Percentiles rank a stretch among this genome's conserved stretches.
Evolutionary conservation across 176 grass and related monocot species (phyloP).

Genomic region (Triticum timopheevii): DNA sequence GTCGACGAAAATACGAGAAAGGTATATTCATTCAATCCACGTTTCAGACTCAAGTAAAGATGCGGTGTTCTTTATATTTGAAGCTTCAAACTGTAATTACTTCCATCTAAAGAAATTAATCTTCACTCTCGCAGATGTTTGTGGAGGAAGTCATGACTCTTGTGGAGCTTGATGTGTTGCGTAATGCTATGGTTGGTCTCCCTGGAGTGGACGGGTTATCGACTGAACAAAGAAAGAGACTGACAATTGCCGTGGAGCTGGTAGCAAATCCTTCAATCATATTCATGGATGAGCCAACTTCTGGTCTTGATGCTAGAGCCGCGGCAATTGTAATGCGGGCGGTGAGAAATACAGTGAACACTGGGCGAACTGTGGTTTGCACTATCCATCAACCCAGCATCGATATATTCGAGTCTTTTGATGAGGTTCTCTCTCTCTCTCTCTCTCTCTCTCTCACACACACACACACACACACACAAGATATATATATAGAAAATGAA

Average conservation of each 20-base stretch:
- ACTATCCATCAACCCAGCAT: slow-evolving; percentile 98
- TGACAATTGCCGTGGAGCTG: slow-evolving; percentile 86
- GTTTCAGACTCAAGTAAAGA: background rate
- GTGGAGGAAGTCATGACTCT: slow-evolving; percentile 91
- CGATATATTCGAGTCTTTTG: slow-evolving; percentile 94
- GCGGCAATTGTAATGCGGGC: slow-evolving; percentile 94
- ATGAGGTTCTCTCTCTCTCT: slow-evolving; percentile 60
- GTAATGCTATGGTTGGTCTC: slow-evolving; percentile 78
- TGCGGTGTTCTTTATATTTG: background rate
- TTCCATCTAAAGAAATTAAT: slow-evolving; percentile 5
- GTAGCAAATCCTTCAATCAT: slow-evolving; percentile 90
- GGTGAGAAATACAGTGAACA: slow-evolving; percentile 90
- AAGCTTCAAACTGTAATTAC: background rate
- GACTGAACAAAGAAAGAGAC: slow-evolving; percentile 84
- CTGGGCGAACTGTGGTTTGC: slow-evolving; percentile 86
- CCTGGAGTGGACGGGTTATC: slow-evolving; percentile 77
- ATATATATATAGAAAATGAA: background rate
- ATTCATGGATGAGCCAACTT: slow-evolving; percentile 98
- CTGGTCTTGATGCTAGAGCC: slow-evolving; percentile 87
- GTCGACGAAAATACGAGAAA: slow-evolving; percentile 40
- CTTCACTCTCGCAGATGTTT: slow-evolving; percentile 54
- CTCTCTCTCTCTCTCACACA: background rate
- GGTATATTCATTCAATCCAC: slow-evolving; percentile 27
- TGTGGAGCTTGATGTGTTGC: slow-evolving; percentile 78
- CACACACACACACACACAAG: no score